Evolutionary conservation across 441 rosid species (phyloP).

Genomic region (Adansonia gregorii): DNA sequence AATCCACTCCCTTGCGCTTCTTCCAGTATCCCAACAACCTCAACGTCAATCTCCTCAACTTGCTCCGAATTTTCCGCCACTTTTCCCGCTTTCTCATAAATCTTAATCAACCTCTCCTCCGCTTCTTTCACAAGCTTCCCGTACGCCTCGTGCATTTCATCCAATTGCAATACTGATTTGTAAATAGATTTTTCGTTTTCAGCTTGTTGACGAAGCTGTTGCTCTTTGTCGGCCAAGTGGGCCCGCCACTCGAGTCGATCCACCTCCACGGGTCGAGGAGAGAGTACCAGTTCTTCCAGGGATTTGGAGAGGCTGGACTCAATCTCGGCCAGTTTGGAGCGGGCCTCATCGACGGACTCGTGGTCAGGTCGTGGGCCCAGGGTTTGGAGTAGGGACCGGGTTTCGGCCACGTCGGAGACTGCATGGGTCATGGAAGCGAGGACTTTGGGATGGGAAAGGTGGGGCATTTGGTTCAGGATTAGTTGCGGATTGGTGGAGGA

Average conservation of each 20-base stretch:
- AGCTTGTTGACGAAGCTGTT: conserved; percentile 54
- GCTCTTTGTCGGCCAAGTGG: conserved; percentile 59
- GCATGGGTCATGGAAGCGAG: conserved; percentile 76
- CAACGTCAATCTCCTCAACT: conserved; percentile 51
- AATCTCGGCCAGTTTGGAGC: conserved; percentile 54
- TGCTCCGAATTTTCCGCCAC: conserved; percentile 37
- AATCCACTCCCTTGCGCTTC: conserved; percentile 52
- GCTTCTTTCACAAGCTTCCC: conserved; percentile 75
- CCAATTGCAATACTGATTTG: conserved; percentile 60
- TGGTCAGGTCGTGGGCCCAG: conserved; percentile 93
- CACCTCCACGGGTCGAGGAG: conserved; percentile 54
- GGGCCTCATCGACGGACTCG: conserved; percentile 78
- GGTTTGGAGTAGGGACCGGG: conserved; percentile 71
- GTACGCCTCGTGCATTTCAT: conserved; percentile 76
- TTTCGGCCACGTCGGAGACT: conserved; percentile 70
- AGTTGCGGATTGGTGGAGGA: conserved; percentile 32
- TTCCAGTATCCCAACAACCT: conserved; percentile 62
- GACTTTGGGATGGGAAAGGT: conserved; percentile 63
- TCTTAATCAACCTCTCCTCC: conserved; percentile 66
- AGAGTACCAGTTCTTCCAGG: conserved; percentile 71
- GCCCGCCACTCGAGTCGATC: conserved; percentile 59
- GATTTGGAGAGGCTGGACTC: conserved; percentile 60
- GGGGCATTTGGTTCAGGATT: conserved; percentile 61
- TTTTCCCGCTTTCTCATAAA: conserved; percentile 64
- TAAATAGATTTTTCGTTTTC: conserved; percentile 57